Evolutionary conservation across 148 eudicot species (phyloP), one percentile per base, ranked within the genome.

Genomic region (Diospyros kaki): DNA sequence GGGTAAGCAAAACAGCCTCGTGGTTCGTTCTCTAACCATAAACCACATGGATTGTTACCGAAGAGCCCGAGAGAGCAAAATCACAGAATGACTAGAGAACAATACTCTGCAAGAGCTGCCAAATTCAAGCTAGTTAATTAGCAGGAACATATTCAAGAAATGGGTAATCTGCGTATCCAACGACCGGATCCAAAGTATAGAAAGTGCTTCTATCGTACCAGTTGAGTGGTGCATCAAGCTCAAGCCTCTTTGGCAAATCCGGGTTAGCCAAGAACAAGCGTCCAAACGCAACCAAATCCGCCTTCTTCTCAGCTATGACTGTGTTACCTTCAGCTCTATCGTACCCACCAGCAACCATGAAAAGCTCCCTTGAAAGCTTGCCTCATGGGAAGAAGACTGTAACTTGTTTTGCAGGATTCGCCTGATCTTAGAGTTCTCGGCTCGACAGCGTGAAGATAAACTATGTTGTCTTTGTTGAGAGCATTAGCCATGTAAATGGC

Each of bases 121-220:
- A 42, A 40, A 14, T 39, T 56, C 41, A 17, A 0, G 28, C 28
- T 28, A 28, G 28, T 28, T 28, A 28, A 28, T 28, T 28, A 48
- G 56, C 64, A 39, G 59, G 64, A 48, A n/a, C 43, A 6, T 61
- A 62, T 70, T 82, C 70, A 54, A 82, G 79, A 67, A 60, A 78
- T 59, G 84, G 81, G 62, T 82, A 82, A 71, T 82, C 81, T 0
- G 84, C 77, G 76, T 82, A 82, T 4, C 84, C 84, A 8, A 78
- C 64, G 71, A 78, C 69, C 2, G 84, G 73, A 75, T 82, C 79
- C 0, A 62, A 44, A 50, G 44, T 60, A 45, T 75, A 78, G 45
- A 82, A 78, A 1, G 84, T 82, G 17, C 9, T 64, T 66, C 79
- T 74, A 50, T 82, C 5, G 42, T 75, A 77, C 71, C 44, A 66